Base-by-base conservation (phyloP, 352 stramenopile genomes). In the Phytophthora tubulina region DNA sequence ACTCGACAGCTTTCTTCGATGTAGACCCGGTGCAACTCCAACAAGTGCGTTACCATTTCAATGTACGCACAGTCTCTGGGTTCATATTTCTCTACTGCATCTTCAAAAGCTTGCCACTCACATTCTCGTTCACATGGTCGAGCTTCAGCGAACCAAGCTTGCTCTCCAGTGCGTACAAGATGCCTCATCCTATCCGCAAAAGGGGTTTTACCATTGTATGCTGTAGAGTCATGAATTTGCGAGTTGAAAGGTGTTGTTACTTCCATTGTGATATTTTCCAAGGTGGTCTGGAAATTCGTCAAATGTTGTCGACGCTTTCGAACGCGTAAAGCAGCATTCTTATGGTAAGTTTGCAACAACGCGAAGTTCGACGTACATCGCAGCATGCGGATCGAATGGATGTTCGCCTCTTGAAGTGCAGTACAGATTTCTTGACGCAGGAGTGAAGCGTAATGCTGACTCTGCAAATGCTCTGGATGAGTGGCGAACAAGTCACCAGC, bases 21-120 rank as follows among this genome's bases (percentile, higher is more conserved):
- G 33, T 69, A 86, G 2, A 86, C 61, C 4, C 67, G 57, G 33
- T 86, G 79, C 15, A 83, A 44, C 5, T 79, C 65, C n/a, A 86
- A 21, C 42, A 82, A 70, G 1, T 33, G 56, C 0, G 60, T 62
- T 11, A 80, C 6, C 21, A 11, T 41, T 14, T 33, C 21, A 46
- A 77, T 67, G 58, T 77, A 77, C 45, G 58, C 32, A 21, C 46
- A 46, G 31, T 77, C 70, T 48, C 42, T 41, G 9, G 39, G 30
- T 11, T 70, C 51, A 42, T 70, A 73, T 21, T 66, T 76, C 8
- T 30, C 15, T 3, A 77, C 45, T 6, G 70, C 64, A 4, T 73
- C 63, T 53, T 58, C 52, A 30, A 77, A 77, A 14, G 58, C 60
- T 10, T 63, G 56, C 70, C 70, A 77, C 36, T 77, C 70, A 21